Conservation (phyloP, 2,329 filamentous ascomycete species). For the Eurotiales sp. region DNA sequence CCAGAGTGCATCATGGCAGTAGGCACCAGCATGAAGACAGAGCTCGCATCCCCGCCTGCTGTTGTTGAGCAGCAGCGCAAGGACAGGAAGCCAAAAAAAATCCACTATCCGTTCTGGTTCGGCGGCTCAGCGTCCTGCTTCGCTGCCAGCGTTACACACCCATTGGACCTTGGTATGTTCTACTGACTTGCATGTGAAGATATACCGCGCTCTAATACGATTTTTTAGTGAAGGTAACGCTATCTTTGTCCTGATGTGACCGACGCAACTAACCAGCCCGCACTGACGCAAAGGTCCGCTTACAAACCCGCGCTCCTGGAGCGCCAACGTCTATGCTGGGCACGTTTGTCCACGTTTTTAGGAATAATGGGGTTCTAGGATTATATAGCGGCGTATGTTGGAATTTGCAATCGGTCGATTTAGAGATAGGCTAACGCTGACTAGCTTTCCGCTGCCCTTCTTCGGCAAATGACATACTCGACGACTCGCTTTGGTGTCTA, state of each 20-base stretch:
- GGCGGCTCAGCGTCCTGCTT: constrained; percentile 91
- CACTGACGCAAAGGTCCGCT: constrained; percentile 62
- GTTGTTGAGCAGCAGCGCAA: constrained; percentile 1
- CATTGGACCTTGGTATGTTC: constrained; percentile 73
- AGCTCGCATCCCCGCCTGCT: background rate
- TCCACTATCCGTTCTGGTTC: constrained; percentile 86
- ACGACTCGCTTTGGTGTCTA: constrained; percentile 96
- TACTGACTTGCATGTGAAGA: background rate
- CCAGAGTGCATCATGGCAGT: constrained; percentile 10
- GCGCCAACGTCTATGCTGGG: constrained; percentile 76
- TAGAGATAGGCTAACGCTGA: no score
- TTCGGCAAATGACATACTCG: constrained; percentile 93
- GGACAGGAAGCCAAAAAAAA: constrained; percentile 24
- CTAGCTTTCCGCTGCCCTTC: constrained; percentile 78
- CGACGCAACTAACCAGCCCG: constrained; percentile 10
- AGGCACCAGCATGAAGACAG: constrained; percentile 13
- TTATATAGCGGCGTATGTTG: constrained; percentile 73
- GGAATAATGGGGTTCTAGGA: constrained; percentile 69
- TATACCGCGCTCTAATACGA: constrained; percentile 19
- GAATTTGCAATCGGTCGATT: background rate
- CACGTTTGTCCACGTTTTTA: constrained; percentile 79
- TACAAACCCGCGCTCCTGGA: constrained; percentile 77
- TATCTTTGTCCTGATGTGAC: background rate
- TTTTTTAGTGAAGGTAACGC: constrained; percentile 53
- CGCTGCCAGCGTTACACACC: constrained; percentile 88